Percentiles rank a stretch among this genome's conserved stretches.
Conservation (phyloP, 2,329 filamentous ascomycete genomes). For the Alternaria metachromatica region DNA sequence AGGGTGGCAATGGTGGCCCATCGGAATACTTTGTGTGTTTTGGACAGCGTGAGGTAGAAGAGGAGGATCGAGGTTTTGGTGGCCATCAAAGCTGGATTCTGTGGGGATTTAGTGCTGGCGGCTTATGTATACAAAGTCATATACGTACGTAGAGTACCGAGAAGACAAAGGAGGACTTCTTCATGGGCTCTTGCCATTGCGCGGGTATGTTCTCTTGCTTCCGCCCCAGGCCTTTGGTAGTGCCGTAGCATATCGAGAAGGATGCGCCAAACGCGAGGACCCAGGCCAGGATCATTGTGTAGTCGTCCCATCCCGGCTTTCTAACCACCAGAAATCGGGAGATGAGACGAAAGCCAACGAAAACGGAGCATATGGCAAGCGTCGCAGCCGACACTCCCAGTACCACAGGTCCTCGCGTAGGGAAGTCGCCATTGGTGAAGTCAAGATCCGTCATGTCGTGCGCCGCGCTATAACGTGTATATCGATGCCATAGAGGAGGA, state of each 20-base stretch:
- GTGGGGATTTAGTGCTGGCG: slow-evolving; percentile 25
- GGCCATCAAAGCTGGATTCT: slow-evolving; percentile 89
- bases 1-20: slow-evolving; percentile 83
- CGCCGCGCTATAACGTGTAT: slow-evolving; percentile 10
- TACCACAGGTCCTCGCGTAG: slow-evolving; percentile 54
- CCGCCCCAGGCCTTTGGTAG: slow-evolving; percentile 70
- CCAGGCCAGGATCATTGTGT: slow-evolving; percentile 82
- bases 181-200: slow-evolving; percentile 60
- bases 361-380: slow-evolving; percentile 72
- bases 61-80: slow-evolving; percentile 92
- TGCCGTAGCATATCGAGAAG: slow-evolving; percentile 70
- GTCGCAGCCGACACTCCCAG: slow-evolving; percentile 74
- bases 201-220: slow-evolving; percentile 67
- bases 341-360: slow-evolving; percentile 76
- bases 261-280: slow-evolving; percentile 71
- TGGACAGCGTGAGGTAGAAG: slow-evolving; percentile 85
- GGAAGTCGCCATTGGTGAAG: slow-evolving; percentile 21
- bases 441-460: slow-evolving; percentile 35
- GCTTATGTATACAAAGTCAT: neutral
- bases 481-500: slow-evolving; percentile 12
- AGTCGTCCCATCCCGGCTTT: slow-evolving; percentile 77
- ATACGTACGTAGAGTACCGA: slow-evolving; percentile 64
- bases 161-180: slow-evolving; percentile 65
- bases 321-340: slow-evolving; percentile 77
- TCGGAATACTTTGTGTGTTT: slow-evolving; percentile 77